phyloP scores from a whole-genome alignment of 768 basidiomycete species.

The Collybiopsis luxurians region DNA sequence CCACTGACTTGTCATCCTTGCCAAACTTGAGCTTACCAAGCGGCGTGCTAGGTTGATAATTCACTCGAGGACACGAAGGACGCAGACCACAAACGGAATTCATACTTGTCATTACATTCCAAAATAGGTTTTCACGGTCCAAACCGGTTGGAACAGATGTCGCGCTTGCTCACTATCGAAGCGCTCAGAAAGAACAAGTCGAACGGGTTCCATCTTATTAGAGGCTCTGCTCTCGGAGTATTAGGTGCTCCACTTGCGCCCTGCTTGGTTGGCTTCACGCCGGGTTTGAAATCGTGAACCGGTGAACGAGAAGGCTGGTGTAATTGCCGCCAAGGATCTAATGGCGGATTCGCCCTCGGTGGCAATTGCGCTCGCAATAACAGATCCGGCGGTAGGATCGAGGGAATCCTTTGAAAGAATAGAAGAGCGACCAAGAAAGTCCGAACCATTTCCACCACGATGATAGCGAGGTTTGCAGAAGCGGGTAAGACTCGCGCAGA shows the following conservation, averaged over 20 bases:
- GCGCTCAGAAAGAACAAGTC: slow-evolving; percentile 78
- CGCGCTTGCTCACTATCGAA: slow-evolving; percentile 72
- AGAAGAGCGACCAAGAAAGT: slow-evolving; percentile 43
- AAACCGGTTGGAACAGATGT: slow-evolving; percentile 76
- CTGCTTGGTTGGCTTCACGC: slow-evolving; percentile 51
- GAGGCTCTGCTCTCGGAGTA: slow-evolving; percentile 16
- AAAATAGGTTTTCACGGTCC: slow-evolving; percentile 79
- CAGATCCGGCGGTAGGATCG: slow-evolving; percentile 53
- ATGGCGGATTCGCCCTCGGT: slow-evolving; percentile 79
- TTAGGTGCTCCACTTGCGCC: slow-evolving; percentile 27
- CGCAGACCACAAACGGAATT: slow-evolving; percentile 75
- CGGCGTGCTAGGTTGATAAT: slow-evolving; percentile 11
- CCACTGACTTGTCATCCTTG: neutral
- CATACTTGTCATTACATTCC: slow-evolving; percentile 82
- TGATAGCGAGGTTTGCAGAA: slow-evolving; percentile 2
- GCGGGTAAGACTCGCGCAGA: slow-evolving; percentile 50
- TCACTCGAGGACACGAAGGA: slow-evolving; percentile 27
- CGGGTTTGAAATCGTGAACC: slow-evolving; percentile 87
- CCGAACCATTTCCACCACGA: slow-evolving; percentile 23
- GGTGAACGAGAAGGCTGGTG: slow-evolving; percentile 61
- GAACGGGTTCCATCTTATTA: slow-evolving; percentile 66
- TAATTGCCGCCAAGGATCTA: slow-evolving; percentile 39
- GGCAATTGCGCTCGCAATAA: slow-evolving; percentile 54
- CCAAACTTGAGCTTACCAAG: slow-evolving; percentile 3
- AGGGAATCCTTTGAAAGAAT: slow-evolving; percentile 55